Evolutionary conservation across 73 alveolate genomes (phyloP), one percentile per base, ranked within the genome.

Genomic region (Paramecium bursaria): DNA sequence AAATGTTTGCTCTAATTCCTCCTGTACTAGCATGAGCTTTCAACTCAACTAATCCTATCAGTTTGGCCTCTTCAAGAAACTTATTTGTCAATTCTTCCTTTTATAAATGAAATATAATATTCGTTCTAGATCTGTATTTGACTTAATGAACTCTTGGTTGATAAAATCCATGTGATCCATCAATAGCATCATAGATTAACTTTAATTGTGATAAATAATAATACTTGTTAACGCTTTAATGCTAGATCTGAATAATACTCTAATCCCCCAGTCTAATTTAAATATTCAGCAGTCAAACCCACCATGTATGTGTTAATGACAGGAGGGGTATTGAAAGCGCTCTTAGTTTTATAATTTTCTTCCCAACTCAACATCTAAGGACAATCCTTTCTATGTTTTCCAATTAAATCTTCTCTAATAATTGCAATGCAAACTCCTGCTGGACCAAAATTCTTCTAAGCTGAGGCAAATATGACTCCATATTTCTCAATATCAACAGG

Each of bases 41-140:
- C 47, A 88, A 55, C 44, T 87, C 91, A 51, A 85, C 54, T 23
- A 91, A 21, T 4, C 95, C 95, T 22, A 19, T 85, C 51, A 52
- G 33, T 15, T 67, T 77, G 10, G 92, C 93, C 50, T 94, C 98
- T 15, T 48, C 90, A 55, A 91, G 7, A 90, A 94, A 94, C 74
- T 88, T 91, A 60, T 74, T 80, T 82, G 91, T 97, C 22, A 94
- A 61, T 10, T 91, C 87, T 10, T 89, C 95, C 48, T 92, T 93
- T 53, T 6, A 21, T 86, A 54, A 53, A 27, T 53, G 30, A 86
- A 90, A 90, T 17, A 91, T 85, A 77, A 90, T 67, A 31, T 86
- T 90, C 80, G 67, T 47, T 47, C 92, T 75, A 31, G 93, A 86
- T 27, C 95, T 79, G 90, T 67, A 73, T 1, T 75, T 47, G n/a